Conservation (phyloP, 73 alveolate species). For the Paramecium bursaria region DNA sequence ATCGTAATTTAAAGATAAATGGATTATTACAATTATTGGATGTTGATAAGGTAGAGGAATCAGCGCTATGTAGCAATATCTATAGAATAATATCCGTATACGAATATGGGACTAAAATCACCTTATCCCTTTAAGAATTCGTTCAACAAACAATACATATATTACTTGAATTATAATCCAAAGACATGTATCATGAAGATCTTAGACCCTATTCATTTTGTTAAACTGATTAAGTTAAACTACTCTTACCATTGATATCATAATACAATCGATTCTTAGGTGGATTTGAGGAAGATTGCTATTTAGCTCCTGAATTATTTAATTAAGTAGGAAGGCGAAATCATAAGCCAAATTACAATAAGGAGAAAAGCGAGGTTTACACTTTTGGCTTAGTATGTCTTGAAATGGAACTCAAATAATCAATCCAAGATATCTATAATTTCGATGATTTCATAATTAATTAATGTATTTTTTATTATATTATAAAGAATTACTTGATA, state of each 20-base stretch:
- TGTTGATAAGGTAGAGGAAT: slow-evolving; percentile 34
- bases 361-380: slow-evolving; percentile 39
- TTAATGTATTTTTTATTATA: not conserved
- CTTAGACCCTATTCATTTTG: slow-evolving; percentile 40
- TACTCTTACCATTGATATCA: slow-evolving; percentile 14
- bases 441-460: slow-evolving; percentile 30
- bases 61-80: slow-evolving; percentile 44
- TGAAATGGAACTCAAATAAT: not conserved
- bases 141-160: slow-evolving; percentile 20
- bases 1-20: not conserved
- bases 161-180: slow-evolving; percentile 19
- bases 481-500: not conserved
- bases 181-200: slow-evolving; percentile 56
- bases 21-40: slow-evolving; percentile 37
- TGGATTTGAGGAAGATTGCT: slow-evolving; percentile 58
- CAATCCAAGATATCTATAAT: slow-evolving; percentile 14
- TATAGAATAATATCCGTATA: slow-evolving; percentile 27
- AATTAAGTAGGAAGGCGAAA: slow-evolving; percentile 5
- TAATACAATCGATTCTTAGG: slow-evolving; percentile 9
- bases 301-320: slow-evolving; percentile 21
- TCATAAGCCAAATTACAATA: slow-evolving; percentile 36
- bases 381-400: slow-evolving; percentile 52
- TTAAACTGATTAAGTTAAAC: slow-evolving; percentile 38
- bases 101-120: slow-evolving; percentile 45
- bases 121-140: slow-evolving; percentile 15